Evolutionary conservation across 106 monocot genomes (phyloP), one percentile per base, ranked within the genome.

Genomic region (Dioscorea zingiberensis): DNA sequence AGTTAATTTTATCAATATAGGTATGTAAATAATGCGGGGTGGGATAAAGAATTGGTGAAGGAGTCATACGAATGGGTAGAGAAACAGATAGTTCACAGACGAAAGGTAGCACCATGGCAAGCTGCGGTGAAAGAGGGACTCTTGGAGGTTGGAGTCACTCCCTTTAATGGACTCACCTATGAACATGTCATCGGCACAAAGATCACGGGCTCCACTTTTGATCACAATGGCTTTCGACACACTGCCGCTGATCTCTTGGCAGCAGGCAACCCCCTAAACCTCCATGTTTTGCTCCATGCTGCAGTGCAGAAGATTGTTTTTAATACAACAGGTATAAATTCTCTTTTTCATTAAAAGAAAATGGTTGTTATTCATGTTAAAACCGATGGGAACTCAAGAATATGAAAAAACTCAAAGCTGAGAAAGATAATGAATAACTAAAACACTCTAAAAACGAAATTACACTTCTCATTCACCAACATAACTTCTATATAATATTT

Each of bases 81-180:
- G 64, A 69, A 73, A 49, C 71, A 65, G 74, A 76, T 85, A 7
- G 80, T 78, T 0, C 76, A 74, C 15, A 60, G 55, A 68, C 85
- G 85, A 7, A 54, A 77, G 25, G 44, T 86, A 5, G 80, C 77
- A 12, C 80, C 79, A n/a, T 90, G 90, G 85, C 90, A 90, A 53
- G 63, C 49, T 0, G 90, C 90, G 1, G 64, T 90, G 13, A 74
- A 68, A 48, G 83, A 83, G n/a, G 86, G 85, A 8, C 72, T 90
- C 8, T 75, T 90, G 0, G 69, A 77, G 28, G 90, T 83, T 25
- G 90, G 90, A 2, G 72, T 90, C 3, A 74, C 80, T 0, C 90
- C 90, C 0, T 90, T 75, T 75, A 90, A 90, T 24, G 90, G 90
- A 44, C 86, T 75, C 86, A 90, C 85, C 4, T 90, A 73, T 19